Conservation (phyloP, 1,284 basidiomycete species). For the Puccinia horiana region DNA sequence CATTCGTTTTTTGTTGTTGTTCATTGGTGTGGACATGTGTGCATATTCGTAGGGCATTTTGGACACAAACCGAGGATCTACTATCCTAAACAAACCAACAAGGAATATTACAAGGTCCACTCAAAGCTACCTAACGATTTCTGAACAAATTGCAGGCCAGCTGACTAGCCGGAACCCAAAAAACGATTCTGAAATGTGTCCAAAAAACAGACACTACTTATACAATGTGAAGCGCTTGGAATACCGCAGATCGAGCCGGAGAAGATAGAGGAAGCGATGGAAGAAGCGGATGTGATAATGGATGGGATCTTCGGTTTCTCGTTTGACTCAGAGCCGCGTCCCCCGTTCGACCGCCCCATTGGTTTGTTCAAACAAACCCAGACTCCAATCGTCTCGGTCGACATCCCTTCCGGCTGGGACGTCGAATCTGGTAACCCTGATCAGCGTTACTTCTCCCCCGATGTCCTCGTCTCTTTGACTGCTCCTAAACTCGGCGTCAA, state of each 20-base stretch:
- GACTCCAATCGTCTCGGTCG: conserved; percentile 64
- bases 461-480: conserved; percentile 84
- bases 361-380: conserved; percentile 63
- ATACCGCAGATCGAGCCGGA: conserved; percentile 62
- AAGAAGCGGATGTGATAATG: conserved; percentile 76
- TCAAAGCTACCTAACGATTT: no score
- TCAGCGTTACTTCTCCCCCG: conserved; percentile 65
- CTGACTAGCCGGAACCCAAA: not conserved
- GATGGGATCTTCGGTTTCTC: conserved; percentile 98
- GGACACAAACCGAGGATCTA: conserved; percentile 81
- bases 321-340: conserved; percentile 75
- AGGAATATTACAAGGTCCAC: conserved; percentile 7
- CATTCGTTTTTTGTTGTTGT: no score
- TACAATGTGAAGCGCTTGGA: conserved; percentile 82
- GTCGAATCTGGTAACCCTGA: conserved; percentile 72
- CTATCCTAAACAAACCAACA: conserved; percentile 75
- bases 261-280: conserved; percentile 63
- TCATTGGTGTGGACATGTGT: no score
- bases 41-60: conserved; percentile 78
- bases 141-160: no score
- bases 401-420: conserved; percentile 95
- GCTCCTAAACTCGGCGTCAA: conserved; percentile 87
- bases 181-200: no score
- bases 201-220: conserved; percentile 75
- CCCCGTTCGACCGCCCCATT: conserved; percentile 80